These are phyloP conservation scores for Psilocybe subaeruginosa DNA, from an alignment of 768 basidiomycete species.

Conservation along the genomic window DNA sequence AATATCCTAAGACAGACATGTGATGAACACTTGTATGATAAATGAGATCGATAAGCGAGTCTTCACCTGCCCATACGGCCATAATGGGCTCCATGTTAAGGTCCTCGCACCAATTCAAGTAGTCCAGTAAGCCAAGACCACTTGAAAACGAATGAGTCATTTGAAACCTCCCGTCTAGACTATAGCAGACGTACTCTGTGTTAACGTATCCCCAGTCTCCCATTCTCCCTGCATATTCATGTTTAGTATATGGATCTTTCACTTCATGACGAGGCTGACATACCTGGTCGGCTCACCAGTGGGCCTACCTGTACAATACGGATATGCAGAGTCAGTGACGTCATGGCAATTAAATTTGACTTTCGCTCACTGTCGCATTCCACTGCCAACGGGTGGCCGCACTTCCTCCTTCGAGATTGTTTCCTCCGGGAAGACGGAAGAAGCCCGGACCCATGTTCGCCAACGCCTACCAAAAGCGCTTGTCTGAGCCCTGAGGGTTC, in stretches of 20 bases:
- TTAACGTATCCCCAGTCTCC: slow-evolving; percentile 69
- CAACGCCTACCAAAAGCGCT: slow-evolving; percentile 41
- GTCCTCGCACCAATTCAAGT: slow-evolving; percentile 62
- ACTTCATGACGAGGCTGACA: no score
- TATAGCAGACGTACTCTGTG: slow-evolving; percentile 46
- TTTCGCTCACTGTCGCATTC: slow-evolving; percentile 53
- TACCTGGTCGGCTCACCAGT: slow-evolving; percentile 45
- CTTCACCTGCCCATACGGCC: slow-evolving; percentile 62
- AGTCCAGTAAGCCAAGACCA: slow-evolving; percentile 61
- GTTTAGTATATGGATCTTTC: not conserved
- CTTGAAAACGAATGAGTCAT: slow-evolving; percentile 25
- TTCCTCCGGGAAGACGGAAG: slow-evolving; percentile 72
- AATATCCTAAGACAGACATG: slow-evolving; percentile 28
- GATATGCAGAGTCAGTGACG: not conserved
- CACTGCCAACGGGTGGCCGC: slow-evolving; percentile 62
- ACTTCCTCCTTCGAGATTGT: slow-evolving; percentile 67
- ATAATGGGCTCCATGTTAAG: slow-evolving; percentile 63
- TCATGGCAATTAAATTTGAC: not conserved
- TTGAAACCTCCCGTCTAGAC: no score
- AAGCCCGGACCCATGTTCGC: slow-evolving; percentile 58
- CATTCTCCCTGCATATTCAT: slow-evolving; percentile 37
- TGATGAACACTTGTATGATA: not conserved
- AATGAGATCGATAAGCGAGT: not conserved
- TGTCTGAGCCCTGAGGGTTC: not conserved
- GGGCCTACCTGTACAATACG: slow-evolving; percentile 42